phyloP scores from a whole-genome alignment of 1,284 basidiomycete species.

The Cryptococcus floricola region DNA sequence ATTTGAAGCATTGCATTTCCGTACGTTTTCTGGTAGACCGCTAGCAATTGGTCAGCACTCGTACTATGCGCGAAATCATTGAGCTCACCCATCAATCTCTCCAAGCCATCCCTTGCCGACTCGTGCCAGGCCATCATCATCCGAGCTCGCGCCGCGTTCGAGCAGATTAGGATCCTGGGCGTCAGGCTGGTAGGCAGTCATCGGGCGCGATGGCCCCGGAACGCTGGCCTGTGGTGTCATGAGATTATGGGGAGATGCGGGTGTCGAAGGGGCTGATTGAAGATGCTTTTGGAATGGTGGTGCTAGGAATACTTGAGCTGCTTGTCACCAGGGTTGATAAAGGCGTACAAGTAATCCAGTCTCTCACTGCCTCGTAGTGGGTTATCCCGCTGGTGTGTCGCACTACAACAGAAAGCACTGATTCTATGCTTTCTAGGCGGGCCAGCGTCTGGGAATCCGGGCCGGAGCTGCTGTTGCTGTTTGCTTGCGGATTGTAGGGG shows the following conservation, averaged over 20 bases:
- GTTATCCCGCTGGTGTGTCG: conserved; percentile 39
- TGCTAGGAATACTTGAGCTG: conserved; percentile 7
- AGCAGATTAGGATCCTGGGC: neutral
- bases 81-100: conserved; percentile 41
- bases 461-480: conserved; percentile 14
- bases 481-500: conserved; percentile 43
- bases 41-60: neutral
- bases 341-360: conserved; percentile 35
- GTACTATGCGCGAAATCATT: neutral
- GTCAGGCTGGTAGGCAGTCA: neutral
- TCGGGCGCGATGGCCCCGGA: conserved; percentile 6
- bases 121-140: conserved; percentile 32
- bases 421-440: conserved; percentile 41
- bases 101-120: conserved; percentile 43
- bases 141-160: conserved; percentile 20
- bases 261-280: conserved; percentile 25
- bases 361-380: conserved; percentile 37
- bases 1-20: neutral
- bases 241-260: conserved; percentile 25
- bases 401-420: conserved; percentile 39
- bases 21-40: conserved; percentile 14
- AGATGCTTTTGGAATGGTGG: conserved; percentile 27
- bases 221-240: conserved; percentile 4
- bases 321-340: conserved; percentile 1
- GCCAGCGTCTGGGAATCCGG: conserved; percentile 35